Evolutionary conservation across 2,329 filamentous ascomycete species (phyloP), one percentile per base, ranked within the genome.

Genomic region (Byssothecium circinans): DNA sequence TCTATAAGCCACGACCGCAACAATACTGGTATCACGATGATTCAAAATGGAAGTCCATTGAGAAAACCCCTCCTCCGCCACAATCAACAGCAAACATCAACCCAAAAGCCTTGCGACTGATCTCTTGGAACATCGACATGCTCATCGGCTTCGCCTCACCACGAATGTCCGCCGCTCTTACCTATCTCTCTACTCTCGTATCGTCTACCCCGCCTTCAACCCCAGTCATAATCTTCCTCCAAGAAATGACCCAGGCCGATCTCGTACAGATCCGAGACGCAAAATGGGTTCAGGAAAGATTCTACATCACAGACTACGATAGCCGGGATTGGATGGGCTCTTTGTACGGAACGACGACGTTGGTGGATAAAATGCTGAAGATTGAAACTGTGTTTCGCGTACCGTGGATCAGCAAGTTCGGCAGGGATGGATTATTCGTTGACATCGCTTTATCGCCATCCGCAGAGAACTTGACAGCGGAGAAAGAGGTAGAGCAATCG

Each of bases 401-500:
- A 29, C 82, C 80, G 43, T 71, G 70, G 38, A 57, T 69, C 17
- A 79, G 78, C 2, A 61, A 61, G 10, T 80, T 82, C 72, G 74
- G 75, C 36, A 71, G 81, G 5, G 81, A 84, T 56, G 80, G 69
- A 2, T 62, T 82, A 1, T 82, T 83, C 45, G 72, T 81, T n/a
- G 81, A 84, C 43, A 49, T 81, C 25, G 46, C 51, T 0, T 44
- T 76, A 0, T 43, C 54, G 3, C 30, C 25, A 18, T 22, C n/a
- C 2, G 4, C 8, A 5, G 11, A 30, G 8, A 12, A 30, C 18
- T 47, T n/a, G n/a, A n/a, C n/a, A n/a, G n/a, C 55, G 8, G 37
- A 22, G 38, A 45, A 19, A 19, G 43, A 25, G 18, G 8, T n/a
- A 17, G 17, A 15, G 12, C 25, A 52, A 29, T n/a, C n/a, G 18